Evolutionary conservation across 2,329 filamentous ascomycete species (phyloP), one percentile per base, ranked within the genome.

Genomic region (Ceratocystis huliohia): DNA sequence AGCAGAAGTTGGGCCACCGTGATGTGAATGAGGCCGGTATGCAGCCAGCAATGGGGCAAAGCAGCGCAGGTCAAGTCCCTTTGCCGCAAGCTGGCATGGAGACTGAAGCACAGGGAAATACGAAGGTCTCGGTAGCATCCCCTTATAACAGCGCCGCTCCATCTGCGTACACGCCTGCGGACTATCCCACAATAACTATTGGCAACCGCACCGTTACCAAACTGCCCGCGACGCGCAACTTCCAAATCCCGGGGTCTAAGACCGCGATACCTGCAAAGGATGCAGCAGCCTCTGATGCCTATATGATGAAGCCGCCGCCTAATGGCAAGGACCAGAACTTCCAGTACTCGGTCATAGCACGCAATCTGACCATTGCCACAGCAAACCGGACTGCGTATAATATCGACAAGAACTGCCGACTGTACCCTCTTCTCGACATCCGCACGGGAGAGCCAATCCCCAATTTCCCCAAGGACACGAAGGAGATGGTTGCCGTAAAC

Each of bases 301-400:
- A 30, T 48, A 10, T 53, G 15, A 48, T 48, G n/a, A n/a, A 45
- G 17, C 37, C 48, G 48, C 5, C 50, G 13, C n/a, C 10, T 20
- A 5, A 30, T 6, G 6, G 46, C 63, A 10, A 25, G 59, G 17
- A 37, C 59, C 46, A 63, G 4, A 56, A 65, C 25, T 44, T 65
- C 15, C 46, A 63, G 46, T 63, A 48, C 22, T 44, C 45, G 41
- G 15, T 48, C 41, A 63, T 63, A 17, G 61, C 61, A 3, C 61
- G 61, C 10, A 63, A 63, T 15, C 22, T 63, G 5, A 44, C 61
- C 44, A 62, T 68, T 25, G 65, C 65, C 59, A 68, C 66, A 1
- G 63, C 64, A 15, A 68, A 68, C 28, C 45, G 63, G 20, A 48
- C 63, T 5, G 33, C 57, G 15, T 68, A 63, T 20, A 68, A 68